A percentile compares a stretch with the other conserved stretches of the same genome.
phyloP scores from a whole-genome alignment of 2,329 filamentous ascomycete genomes.

The Delphinella strobiligena region DNA sequence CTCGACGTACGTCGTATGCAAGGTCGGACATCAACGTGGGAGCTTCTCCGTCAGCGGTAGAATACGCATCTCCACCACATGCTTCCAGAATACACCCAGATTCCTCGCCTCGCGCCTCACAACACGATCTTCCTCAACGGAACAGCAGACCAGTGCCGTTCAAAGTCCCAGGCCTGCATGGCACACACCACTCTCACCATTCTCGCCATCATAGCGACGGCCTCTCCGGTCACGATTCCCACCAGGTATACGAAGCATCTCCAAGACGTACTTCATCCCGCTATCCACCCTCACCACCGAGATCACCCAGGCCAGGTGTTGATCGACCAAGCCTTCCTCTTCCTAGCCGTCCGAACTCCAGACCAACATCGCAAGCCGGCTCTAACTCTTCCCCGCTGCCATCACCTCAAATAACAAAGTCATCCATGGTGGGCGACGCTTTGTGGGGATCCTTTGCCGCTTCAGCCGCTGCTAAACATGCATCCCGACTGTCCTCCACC shows the following conservation, averaged over 20 bases:
- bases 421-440: conserved; percentile 1
- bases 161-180: conserved; percentile 6
- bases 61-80: too few species aligned
- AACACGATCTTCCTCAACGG: background rate
- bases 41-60: too few species aligned
- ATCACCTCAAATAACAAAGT: background rate
- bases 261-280: conserved; percentile 5
- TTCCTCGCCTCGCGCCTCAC: too few species aligned
- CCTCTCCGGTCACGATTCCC: background rate
- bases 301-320: conserved; percentile 7
- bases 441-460: conserved; percentile 10
- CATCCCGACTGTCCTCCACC: conserved; percentile 15
- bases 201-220: background rate
- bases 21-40: too few species aligned
- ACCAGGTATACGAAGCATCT: conserved; percentile 1
- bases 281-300: conserved; percentile 7
- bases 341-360: conserved; percentile 6
- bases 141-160: conserved; percentile 3
- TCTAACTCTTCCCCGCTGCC: background rate
- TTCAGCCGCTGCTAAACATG: conserved; percentile 15
- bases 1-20: too few species aligned
- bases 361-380: conserved; percentile 6
- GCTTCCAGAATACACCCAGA: too few species aligned
- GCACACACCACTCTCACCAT: too few species aligned
- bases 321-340: conserved; percentile 3